A percentile compares a stretch with the other conserved stretches of the same genome.
phyloP scores from a whole-genome alignment of 1,284 basidiomycete genomes.

The Apiotrichum laibachii region DNA sequence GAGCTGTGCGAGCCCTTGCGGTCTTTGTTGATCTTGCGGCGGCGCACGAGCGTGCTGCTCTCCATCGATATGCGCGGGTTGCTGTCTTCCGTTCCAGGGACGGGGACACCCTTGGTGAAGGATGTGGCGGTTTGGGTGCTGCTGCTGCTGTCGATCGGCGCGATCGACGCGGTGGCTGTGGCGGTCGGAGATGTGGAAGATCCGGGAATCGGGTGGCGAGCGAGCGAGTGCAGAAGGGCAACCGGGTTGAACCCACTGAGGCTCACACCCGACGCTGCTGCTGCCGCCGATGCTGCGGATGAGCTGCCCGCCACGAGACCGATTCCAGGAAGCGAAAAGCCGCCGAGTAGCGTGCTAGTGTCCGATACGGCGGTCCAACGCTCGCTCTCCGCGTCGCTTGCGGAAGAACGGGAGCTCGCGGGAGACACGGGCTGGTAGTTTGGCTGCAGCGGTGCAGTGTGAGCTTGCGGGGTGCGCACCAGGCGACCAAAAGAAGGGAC shows the following conservation, averaged over 20 bases:
- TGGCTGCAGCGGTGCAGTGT: neutral
- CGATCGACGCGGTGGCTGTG: neutral
- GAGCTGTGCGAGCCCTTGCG: neutral
- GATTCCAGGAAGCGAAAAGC: conserved; percentile 1
- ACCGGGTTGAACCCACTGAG: neutral
- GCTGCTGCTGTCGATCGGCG: neutral
- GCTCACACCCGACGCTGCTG: neutral
- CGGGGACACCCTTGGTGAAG: too few species aligned
- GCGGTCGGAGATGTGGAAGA: neutral
- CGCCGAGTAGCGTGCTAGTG: neutral
- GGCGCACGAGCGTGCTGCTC: neutral
- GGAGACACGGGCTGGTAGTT: neutral
- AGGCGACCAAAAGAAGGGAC: neutral
- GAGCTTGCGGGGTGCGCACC: neutral
- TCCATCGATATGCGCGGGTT: conserved; percentile 1
- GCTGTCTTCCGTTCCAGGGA: neutral
- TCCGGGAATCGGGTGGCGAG: conserved; percentile 2
- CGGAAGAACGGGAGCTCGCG: neutral
- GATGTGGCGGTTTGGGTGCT: neutral
- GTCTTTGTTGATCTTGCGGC: neutral
- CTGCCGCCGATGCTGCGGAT: neutral
- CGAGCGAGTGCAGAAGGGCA: conserved; percentile 2
- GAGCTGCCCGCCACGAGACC: conserved; percentile 1
- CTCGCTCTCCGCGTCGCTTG: neutral
- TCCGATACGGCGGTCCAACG: neutral